Conservation (phyloP, 2,329 filamentous ascomycete genomes). For the Arthrinium phaeospermum region DNA sequence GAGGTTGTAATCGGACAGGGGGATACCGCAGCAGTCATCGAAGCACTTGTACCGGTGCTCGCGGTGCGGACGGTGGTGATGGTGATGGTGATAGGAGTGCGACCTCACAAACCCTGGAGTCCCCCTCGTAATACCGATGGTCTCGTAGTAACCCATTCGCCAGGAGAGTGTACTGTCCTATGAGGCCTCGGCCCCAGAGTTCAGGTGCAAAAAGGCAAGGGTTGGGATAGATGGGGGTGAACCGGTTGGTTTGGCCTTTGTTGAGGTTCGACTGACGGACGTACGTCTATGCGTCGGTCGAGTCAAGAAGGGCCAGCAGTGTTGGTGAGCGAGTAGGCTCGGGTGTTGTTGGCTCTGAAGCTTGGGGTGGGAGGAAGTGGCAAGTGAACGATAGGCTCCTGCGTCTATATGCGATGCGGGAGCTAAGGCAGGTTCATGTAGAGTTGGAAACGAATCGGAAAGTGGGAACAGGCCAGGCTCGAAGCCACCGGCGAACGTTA, state of each 20-base stretch:
- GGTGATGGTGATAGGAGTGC: slow-evolving; percentile 32
- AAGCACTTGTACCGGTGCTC: slow-evolving; percentile 28
- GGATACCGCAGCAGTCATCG: slow-evolving; percentile 35
- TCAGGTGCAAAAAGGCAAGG: background rate
- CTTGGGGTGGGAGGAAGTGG: slow-evolving; percentile 26
- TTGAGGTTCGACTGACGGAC: background rate
- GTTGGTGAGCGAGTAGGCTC: background rate
- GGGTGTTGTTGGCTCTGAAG: background rate
- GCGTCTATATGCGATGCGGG: slow-evolving; percentile 30
- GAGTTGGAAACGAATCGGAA: slow-evolving; percentile 31
- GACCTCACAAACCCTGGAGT: slow-evolving; percentile 30
- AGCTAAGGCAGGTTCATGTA: slow-evolving; percentile 30
- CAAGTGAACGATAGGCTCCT: slow-evolving; percentile 24
- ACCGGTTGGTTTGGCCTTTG: background rate
- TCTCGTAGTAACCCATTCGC: slow-evolving; percentile 16
- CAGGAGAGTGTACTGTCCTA: slow-evolving; percentile 19
- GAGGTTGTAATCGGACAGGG: slow-evolving; percentile 32
- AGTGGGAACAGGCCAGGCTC: slow-evolving; percentile 28
- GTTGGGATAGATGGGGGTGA: background rate
- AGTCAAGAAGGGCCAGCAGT: background rate
- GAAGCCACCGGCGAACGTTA: slow-evolving; percentile 23
- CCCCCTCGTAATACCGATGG: slow-evolving; percentile 27
- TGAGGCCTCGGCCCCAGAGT: slow-evolving; percentile 9
- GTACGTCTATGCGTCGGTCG: slow-evolving; percentile 24
- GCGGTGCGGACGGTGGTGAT: slow-evolving; percentile 23